These are phyloP conservation scores for Citrus hindsii DNA, from an alignment of 345 rosid genomes.

Conservation along the genomic window DNA sequence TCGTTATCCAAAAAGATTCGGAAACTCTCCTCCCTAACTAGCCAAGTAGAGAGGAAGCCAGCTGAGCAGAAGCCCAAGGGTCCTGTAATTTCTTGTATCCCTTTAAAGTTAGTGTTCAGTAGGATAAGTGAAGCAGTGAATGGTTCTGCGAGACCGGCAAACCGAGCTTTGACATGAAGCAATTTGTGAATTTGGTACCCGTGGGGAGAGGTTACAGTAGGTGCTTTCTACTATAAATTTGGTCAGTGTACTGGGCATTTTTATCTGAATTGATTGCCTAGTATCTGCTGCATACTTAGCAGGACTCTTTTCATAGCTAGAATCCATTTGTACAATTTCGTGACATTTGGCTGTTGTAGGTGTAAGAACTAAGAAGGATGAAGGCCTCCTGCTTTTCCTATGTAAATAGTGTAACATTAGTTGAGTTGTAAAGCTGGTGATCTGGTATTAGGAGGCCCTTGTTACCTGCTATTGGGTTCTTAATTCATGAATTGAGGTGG, in stretches of 20 bases:
- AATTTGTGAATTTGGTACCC: slow-evolving; percentile 20
- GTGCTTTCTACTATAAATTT: neutral
- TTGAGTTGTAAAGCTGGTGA: slow-evolving; percentile 29
- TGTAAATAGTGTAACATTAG: slow-evolving; percentile 34
- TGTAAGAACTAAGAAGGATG: neutral
- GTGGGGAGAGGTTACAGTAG: neutral
- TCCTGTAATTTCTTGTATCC: slow-evolving; percentile 76
- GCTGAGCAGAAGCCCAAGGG: slow-evolving; percentile 51
- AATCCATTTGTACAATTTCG: slow-evolving; percentile 14
- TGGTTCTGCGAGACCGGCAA: slow-evolving; percentile 51
- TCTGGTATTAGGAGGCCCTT: slow-evolving; percentile 13
- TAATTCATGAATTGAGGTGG: slow-evolving; percentile 15
- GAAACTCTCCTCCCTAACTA: slow-evolving; percentile 73
- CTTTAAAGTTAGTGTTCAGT: slow-evolving; percentile 88
- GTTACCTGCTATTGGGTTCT: slow-evolving; percentile 7
- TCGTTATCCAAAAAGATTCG: slow-evolving; percentile 61
- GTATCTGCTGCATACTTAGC: slow-evolving; percentile 7
- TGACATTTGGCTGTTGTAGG: slow-evolving; percentile 16
- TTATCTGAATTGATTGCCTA: neutral
- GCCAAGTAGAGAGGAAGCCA: slow-evolving; percentile 41
- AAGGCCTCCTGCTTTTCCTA: slow-evolving; percentile 10
- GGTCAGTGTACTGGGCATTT: slow-evolving; percentile 2
- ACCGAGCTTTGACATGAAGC: slow-evolving; percentile 26
- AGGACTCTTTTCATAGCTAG: neutral
- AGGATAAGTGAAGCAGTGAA: slow-evolving; percentile 83